These are phyloP conservation scores for Globisporangium irregulare DNA, from an alignment of 352 stramenopile species.

Conservation along the genomic window DNA sequence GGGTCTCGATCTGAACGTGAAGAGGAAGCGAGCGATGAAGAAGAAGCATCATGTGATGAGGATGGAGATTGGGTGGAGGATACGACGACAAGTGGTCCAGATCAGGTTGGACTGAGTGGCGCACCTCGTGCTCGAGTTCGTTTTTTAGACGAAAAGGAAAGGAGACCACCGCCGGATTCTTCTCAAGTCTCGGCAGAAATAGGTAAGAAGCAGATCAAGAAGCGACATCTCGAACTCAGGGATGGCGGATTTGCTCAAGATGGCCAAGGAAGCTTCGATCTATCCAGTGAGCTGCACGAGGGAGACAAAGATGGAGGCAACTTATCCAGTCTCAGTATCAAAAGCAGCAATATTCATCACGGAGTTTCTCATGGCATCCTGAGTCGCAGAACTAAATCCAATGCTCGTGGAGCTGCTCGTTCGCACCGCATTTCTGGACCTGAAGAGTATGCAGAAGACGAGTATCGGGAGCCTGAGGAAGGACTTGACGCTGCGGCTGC, in stretches of 20 bases:
- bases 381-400: neutral
- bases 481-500: neutral
- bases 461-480: neutral
- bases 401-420: neutral
- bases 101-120: neutral
- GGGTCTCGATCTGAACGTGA: neutral
- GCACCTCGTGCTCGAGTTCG: neutral
- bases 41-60: neutral
- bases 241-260: neutral
- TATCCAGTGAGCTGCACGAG: neutral
- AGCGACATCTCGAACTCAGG: neutral
- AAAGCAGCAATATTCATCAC: neutral
- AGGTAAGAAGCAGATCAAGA: neutral
- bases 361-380: neutral
- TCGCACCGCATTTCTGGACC: neutral
- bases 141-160: neutral
- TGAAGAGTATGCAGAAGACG: neutral
- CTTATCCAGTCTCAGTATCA: neutral
- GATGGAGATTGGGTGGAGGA: neutral
- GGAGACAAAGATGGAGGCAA: neutral
- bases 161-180: neutral
- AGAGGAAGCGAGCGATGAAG: neutral
- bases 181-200: neutral
- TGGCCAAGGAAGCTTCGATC: neutral
- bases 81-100: neutral